Conservation (phyloP, 1,139 yeast species). For the Hemisphaericaspora xylanilytica region DNA sequence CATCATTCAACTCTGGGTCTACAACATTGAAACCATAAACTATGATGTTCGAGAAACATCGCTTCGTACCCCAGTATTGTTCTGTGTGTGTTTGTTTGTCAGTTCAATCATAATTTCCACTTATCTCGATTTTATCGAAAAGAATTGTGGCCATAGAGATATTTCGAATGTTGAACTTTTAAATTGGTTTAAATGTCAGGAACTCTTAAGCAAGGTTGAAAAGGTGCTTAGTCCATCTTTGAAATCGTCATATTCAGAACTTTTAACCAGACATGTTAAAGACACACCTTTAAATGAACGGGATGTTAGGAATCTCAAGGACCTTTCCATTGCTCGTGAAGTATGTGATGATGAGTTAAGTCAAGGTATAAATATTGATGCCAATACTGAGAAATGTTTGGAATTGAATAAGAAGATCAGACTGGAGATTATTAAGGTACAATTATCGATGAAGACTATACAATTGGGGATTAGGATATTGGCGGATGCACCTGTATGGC, state of each 20-base stretch:
- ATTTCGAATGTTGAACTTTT: constrained; percentile 46
- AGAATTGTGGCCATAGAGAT: constrained; percentile 22
- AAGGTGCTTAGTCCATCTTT: constrained; percentile 32
- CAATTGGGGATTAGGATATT: constrained; percentile 69
- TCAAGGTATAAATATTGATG: constrained; percentile 8
- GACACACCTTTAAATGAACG: constrained; percentile 5
- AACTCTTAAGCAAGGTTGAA: constrained; percentile 55
- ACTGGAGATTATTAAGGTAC: constrained; percentile 33
- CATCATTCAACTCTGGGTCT: constrained; percentile 66
- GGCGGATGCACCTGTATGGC: constrained; percentile 85
- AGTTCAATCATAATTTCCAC: constrained; percentile 61
- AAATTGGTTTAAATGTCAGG: constrained; percentile 51
- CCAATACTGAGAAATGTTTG: constrained; percentile 8
- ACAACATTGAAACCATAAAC: constrained; percentile 58
- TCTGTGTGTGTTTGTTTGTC: constrained; percentile 64
- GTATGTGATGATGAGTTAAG: constrained; percentile 13
- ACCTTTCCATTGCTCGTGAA: constrained; percentile 13
- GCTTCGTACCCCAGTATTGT: constrained; percentile 70
- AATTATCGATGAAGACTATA: constrained; percentile 55
- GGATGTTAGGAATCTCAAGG: constrained; percentile 6
- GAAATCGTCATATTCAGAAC: constrained; percentile 48
- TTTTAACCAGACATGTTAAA: constrained; percentile 33
- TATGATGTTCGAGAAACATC: constrained; percentile 60
- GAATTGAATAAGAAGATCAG: constrained; percentile 29
- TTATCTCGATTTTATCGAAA: constrained; percentile 54